Base-by-base conservation (phyloP, 2,329 filamentous ascomycete genomes). In the Botrytis porri region DNA sequence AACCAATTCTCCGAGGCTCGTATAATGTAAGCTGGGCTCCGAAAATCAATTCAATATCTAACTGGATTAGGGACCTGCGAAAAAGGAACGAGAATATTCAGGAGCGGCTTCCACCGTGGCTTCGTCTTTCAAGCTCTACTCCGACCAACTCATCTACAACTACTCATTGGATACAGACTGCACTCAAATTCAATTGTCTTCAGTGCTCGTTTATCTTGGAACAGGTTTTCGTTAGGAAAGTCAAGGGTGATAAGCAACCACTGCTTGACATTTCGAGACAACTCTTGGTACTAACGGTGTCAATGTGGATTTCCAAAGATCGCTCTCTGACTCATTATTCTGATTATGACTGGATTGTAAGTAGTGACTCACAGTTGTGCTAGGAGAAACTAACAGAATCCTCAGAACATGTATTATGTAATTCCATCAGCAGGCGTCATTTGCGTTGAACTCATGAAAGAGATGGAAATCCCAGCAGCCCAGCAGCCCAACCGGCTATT, bases 231-330 rank as follows among this genome's bases (percentile, higher is more conserved):
- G 82, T 86, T 37, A 87, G 86, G 25, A 82, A 83, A 0, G 79
- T 83, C 12, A 76, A 79, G 0, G 81, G 82, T 57, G n/a, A 57
- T 1, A 57, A 18, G 51, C 51, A 57, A 14, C 51, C 51, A 57
- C 4, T 32, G 10, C 78, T 82, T 3, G 82, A 84, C 35, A 85
- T 84, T 57, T 78, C 79, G 7, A 84, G 83, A 37, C 83, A 86
- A 74, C 82, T 87, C 80, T 83, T 87, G 0, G 82, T 82, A 0
- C 76, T 85, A 20, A 85, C 84, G 0, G 78, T 87, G 4, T 78
- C 83, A 5, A 82, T 86, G 63, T 87, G 85, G 85, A 86, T 84
- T 0, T 83, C 87, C 60, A 81, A 85, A 69, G 85, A 87, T 73
- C 81, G 82, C 0, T 82, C 87, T 32, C 76, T 80, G 0, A 78